These are phyloP conservation scores for Aureobasidium sp. DNA, from an alignment of 2,329 filamentous ascomycete genomes.

Conservation along the genomic window DNA sequence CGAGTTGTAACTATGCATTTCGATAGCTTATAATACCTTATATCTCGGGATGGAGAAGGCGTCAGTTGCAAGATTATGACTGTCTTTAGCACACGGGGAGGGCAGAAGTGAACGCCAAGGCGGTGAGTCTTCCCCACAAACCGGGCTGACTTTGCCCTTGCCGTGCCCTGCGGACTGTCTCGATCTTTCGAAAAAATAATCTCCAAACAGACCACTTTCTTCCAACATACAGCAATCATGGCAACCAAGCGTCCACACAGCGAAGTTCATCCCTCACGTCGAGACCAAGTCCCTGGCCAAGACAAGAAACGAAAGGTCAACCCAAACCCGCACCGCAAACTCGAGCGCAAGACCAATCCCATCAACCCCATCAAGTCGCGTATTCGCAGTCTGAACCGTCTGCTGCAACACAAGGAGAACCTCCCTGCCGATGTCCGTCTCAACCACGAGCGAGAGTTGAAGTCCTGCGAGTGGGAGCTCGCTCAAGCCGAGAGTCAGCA, in stretches of 20 bases:
- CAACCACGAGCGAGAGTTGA: conserved; percentile 64
- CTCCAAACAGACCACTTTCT: neutral
- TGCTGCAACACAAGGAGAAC: conserved; percentile 49
- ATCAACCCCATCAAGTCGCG: conserved; percentile 58
- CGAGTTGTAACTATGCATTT: too few species aligned
- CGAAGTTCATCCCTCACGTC: conserved; percentile 20
- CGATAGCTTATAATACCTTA: too few species aligned
- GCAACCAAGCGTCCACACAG: conserved; percentile 19
- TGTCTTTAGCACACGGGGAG: too few species aligned
- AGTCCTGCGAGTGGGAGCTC: conserved; percentile 57
- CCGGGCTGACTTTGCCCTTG: conserved; percentile 5
- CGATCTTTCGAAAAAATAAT: conserved; percentile 1
- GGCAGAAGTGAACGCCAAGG: too few species aligned
- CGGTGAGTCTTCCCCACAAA: neutral
- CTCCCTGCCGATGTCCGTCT: conserved; percentile 59
- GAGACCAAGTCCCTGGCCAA: conserved; percentile 17
- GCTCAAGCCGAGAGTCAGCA: conserved; percentile 50
- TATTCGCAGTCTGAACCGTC: conserved; percentile 58
- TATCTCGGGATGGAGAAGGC: too few species aligned
- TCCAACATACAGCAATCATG: conserved; percentile 14
- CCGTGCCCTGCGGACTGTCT: neutral
- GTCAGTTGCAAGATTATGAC: too few species aligned
- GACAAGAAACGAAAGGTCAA: conserved; percentile 19
- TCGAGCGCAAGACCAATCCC: conserved; percentile 24
- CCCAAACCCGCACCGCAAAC: conserved; percentile 18